Base-by-base conservation (phyloP, 495 filamentous ascomycete genomes). In the Lasiosphaeria ovina region DNA sequence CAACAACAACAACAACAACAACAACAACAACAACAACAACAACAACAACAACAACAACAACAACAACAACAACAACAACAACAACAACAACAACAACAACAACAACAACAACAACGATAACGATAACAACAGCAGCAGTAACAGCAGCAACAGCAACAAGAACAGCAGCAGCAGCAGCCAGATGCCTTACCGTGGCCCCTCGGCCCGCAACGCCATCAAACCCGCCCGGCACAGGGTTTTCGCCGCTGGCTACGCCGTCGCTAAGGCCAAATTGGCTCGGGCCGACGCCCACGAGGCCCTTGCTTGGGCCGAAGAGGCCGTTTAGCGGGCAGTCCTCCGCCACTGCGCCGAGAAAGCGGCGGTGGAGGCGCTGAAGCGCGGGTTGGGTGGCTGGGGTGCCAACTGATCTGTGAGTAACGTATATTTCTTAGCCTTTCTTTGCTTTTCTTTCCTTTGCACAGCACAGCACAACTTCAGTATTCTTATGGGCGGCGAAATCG, bases 301-400 rank as follows among this genome's bases (percentile, higher is more conserved):
- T 11, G 51, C 34, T 36, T 5, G 31, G 31, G 51, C 51, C 51
- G 51, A 53, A 3, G 51, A 53, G 51, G 51, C 51, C 51, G 51
- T 53, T 16, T 53, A 34, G 51, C 51, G 51, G 51, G 51, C 51
- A 5, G 51, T 53, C 51, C 34, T 34, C 51, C 51, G 51, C 31
- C 51, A 34, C 31, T 34, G 51, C 51, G n/a, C 51, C 51, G 51
- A 53, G 51, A 2, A 6, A 3, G 51, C 51, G 24, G 24, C 24
- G 24, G 1, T 24, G 1, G 1, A 24, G 51, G 51, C 51, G 51
- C 51, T 53, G 51, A 0, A 53, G 51, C 51, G 51, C n/a, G 34
- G n/a, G 24, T 36, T 53, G 51, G 51, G 51, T 35, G 50, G 50
- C 34, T 53, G 50, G 50, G 50, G 50, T 49, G 45, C 45, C n/a